Percentiles rank a stretch among this genome's conserved stretches.
Conservation (phyloP, 768 basidiomycete species). For the Pleurotus giganteus region DNA sequence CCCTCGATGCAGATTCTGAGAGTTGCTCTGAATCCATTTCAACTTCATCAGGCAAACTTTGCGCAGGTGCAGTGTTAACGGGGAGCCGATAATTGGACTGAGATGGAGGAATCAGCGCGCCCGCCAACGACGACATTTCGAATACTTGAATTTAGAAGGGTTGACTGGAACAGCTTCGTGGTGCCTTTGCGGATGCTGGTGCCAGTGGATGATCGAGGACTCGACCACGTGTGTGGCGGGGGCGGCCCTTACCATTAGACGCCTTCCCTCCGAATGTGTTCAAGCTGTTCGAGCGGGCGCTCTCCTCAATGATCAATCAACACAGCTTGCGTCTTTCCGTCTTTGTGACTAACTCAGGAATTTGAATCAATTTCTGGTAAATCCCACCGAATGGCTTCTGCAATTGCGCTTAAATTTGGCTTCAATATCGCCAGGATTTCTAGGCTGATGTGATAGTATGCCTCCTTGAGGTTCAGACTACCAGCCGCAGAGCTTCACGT, state of each 20-base stretch:
- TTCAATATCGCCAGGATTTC: too few species aligned
- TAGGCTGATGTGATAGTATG: not conserved
- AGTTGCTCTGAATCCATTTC: conserved; percentile 41
- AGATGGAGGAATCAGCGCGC: conserved; percentile 42
- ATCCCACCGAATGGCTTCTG: too few species aligned
- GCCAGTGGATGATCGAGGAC: not conserved
- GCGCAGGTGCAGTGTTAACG: not conserved
- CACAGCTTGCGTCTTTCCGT: too few species aligned
- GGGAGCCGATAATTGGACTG: not conserved
- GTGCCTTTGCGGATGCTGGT: not conserved
- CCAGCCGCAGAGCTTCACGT: not conserved
- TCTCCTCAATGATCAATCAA: too few species aligned
- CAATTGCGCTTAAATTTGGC: too few species aligned
- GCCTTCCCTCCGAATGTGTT: too few species aligned
- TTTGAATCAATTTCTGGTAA: too few species aligned
- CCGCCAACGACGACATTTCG: conserved; percentile 59
- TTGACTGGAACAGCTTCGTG: not conserved
- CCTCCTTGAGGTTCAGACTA: not conserved
- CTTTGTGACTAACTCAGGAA: too few species aligned
- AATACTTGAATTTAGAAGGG: not conserved
- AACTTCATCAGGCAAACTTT: conserved; percentile 29
- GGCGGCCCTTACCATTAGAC: too few species aligned
- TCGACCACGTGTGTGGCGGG: too few species aligned
- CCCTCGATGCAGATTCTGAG: conserved; percentile 20
- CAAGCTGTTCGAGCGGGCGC: too few species aligned